phyloP scores from a whole-genome alignment of 1,284 basidiomycete genomes.

The Ganoderma multipileum region DNA sequence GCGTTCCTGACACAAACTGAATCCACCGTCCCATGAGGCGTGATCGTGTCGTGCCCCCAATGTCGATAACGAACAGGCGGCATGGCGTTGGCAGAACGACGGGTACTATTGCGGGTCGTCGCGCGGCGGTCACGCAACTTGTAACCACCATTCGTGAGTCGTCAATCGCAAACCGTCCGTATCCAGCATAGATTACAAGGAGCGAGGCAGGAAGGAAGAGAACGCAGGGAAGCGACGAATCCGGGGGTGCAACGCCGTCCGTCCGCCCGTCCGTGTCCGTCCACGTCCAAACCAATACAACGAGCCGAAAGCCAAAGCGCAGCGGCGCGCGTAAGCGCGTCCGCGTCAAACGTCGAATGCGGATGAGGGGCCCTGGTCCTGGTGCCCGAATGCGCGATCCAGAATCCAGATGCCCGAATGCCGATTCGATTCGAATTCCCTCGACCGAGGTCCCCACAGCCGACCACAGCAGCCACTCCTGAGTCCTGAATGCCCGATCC shows the following conservation, averaged over 20 bases:
- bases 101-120: not conserved
- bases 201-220: not conserved
- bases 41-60: not conserved
- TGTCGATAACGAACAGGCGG: not conserved
- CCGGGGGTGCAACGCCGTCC: not conserved
- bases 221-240: not conserved
- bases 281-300: conserved; percentile 1
- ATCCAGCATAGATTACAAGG: conserved; percentile 5
- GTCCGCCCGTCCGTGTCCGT: not conserved
- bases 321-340: not conserved
- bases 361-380: not conserved
- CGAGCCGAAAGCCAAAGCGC: not conserved
- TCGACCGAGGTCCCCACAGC: not conserved
- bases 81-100: not conserved
- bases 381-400: too few species aligned
- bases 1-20: not conserved
- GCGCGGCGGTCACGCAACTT: not conserved
- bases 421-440: not conserved
- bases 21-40: not conserved
- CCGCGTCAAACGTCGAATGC: not conserved
- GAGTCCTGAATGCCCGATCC: not conserved
- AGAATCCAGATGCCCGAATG: not conserved
- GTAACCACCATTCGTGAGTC: not conserved
- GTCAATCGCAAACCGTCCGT: not conserved
- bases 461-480: not conserved